Conservation (phyloP, 2,329 filamentous ascomycete species). For the Tolypocladium pustulatum region DNA sequence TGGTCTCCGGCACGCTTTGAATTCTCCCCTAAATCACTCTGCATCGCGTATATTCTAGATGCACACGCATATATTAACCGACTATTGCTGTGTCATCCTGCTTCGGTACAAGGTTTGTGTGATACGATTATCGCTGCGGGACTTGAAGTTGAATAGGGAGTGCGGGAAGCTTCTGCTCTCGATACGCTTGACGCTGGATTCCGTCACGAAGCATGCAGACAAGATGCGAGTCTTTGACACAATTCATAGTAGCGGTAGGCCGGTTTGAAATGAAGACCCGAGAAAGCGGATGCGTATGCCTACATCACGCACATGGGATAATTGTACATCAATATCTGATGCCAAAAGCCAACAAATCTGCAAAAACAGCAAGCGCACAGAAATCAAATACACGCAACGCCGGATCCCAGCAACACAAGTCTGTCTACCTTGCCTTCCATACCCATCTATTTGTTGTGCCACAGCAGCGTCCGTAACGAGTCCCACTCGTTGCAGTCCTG, state of each 20-base stretch:
- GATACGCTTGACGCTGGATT: no score
- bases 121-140: no score
- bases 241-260: not conserved
- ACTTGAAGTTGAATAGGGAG: no score
- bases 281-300: not conserved
- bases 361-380: not conserved
- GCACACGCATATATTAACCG: no score
- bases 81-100: no score
- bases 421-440: no score
- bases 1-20: no score
- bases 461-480: slow-evolving; percentile 69
- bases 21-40: not conserved
- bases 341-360: not conserved
- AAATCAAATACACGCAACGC: not conserved
- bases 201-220: no score
- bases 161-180: no score
- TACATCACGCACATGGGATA: not conserved
- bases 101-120: no score
- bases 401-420: not conserved
- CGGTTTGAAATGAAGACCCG: not conserved
- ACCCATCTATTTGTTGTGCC: slow-evolving; percentile 66
- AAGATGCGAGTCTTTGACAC: no score
- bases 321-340: not conserved
- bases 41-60: not conserved
- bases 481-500: slow-evolving; percentile 84